A percentile compares a stretch with the other conserved stretches of the same genome.
These are phyloP conservation scores for Mycena rosella DNA, from an alignment of 768 basidiomycete species.

Conservation along the genomic window DNA sequence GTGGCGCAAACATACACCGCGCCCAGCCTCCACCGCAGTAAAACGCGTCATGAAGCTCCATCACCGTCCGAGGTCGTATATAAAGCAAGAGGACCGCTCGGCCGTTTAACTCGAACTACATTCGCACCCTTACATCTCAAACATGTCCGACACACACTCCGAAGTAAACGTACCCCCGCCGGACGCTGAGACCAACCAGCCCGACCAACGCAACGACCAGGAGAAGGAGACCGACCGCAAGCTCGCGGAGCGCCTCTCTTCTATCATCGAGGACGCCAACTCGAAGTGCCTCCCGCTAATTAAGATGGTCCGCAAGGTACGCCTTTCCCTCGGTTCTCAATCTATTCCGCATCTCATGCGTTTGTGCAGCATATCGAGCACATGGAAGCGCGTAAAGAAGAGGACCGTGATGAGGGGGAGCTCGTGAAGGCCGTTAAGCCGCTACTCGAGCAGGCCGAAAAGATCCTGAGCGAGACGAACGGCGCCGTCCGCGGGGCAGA, in stretches of 20 bases:
- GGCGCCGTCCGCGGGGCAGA: slow-evolving; percentile 53
- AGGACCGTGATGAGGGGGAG: slow-evolving; percentile 51
- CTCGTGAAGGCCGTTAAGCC: slow-evolving; percentile 53
- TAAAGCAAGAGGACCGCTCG: too few relatives aligned
- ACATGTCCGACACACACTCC: background rate
- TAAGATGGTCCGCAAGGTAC: slow-evolving; percentile 53
- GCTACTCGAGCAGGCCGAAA: slow-evolving; percentile 52
- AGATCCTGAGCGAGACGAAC: slow-evolving; percentile 53
- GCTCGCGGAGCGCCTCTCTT: background rate
- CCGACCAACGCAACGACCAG: slow-evolving; percentile 40
- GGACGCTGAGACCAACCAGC: too few relatives aligned
- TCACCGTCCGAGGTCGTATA: too few relatives aligned
- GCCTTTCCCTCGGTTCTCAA: background rate
- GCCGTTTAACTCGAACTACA: too few relatives aligned
- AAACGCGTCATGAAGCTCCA: too few relatives aligned
- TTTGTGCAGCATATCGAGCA: slow-evolving; percentile 52
- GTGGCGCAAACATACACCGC: too few relatives aligned
- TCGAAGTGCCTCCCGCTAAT: slow-evolving; percentile 40
- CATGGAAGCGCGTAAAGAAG: slow-evolving; percentile 50
- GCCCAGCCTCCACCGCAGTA: too few relatives aligned
- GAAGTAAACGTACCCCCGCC: too few relatives aligned
- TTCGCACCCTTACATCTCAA: background rate
- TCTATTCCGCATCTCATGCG: too few relatives aligned
- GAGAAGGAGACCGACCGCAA: slow-evolving; percentile 33
- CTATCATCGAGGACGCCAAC: background rate